A percentile compares a stretch with the other conserved stretches of the same genome.
Conservation (phyloP, 306 rosid genomes). For the Glycine latifolia region DNA sequence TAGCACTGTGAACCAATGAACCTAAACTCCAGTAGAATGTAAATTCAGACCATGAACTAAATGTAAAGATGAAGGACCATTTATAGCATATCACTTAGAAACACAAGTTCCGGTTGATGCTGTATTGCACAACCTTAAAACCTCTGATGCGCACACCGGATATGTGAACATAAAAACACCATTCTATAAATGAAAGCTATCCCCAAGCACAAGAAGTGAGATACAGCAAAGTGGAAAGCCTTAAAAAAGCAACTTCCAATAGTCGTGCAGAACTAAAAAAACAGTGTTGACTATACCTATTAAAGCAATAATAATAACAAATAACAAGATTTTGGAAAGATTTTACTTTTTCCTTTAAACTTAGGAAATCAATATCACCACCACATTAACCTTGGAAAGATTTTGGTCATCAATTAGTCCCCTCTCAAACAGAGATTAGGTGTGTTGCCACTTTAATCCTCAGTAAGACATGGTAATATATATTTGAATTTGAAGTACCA, state of each 20-base stretch:
- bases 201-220: slow-evolving; percentile 1
- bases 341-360: not conserved
- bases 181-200: not conserved
- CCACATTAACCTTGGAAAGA: not conserved
- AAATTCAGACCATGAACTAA: not conserved
- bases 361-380: not conserved
- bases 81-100: slow-evolving; percentile 6
- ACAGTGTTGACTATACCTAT: not conserved
- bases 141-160: not conserved
- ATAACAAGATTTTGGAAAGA: not conserved
- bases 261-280: slow-evolving; percentile 2
- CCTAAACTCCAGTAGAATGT: not conserved
- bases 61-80: slow-evolving; percentile 6
- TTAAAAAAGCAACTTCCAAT: slow-evolving; percentile 10
- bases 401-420: not conserved
- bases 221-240: not conserved
- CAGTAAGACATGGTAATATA: not conserved
- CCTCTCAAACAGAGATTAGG: not conserved
- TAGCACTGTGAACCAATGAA: not conserved
- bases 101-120: slow-evolving; percentile 19
- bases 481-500: not conserved
- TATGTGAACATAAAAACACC: not conserved
- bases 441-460: not conserved
- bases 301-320: not conserved
- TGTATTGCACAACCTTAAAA: not conserved